phyloP scores from a whole-genome alignment of 768 basidiomycete species.

The Macrolepiota albuminosa region DNA sequence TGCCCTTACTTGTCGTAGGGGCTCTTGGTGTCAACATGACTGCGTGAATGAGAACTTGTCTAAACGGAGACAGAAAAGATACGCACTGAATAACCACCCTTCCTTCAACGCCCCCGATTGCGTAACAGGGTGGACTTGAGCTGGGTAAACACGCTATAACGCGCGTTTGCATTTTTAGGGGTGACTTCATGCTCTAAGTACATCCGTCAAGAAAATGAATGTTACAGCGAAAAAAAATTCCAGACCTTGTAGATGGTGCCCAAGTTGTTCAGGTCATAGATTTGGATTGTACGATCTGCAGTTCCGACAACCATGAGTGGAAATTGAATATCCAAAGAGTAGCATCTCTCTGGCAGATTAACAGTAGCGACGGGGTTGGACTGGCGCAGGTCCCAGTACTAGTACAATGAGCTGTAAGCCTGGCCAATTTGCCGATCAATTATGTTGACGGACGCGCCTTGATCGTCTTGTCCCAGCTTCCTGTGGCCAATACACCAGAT shows the following conservation, averaged over 20 bases:
- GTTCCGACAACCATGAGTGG: constrained; percentile 89
- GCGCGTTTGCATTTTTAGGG: constrained; percentile 89
- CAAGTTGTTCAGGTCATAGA: constrained; percentile 82
- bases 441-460: constrained; percentile 52
- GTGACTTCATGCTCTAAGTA: constrained; percentile 71
- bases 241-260: constrained; percentile 59
- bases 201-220: neutral
- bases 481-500: constrained; percentile 79
- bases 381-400: constrained; percentile 93
- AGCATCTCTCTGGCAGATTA: constrained; percentile 82
- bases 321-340: constrained; percentile 76
- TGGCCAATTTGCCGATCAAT: neutral
- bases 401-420: neutral
- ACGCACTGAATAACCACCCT: constrained; percentile 75
- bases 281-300: constrained; percentile 86
- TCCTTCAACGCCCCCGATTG: constrained; percentile 83
- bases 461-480: constrained; percentile 96
- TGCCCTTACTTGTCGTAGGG: neutral
- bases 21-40: constrained; percentile 83
- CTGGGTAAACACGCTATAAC: constrained; percentile 78
- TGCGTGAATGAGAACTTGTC: neutral
- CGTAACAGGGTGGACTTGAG: constrained; percentile 60
- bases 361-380: constrained; percentile 72
- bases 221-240: neutral
- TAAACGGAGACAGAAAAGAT: neutral